Percentiles rank a stretch among this genome's conserved stretches.
These are phyloP conservation scores for Phytophthora palmivora DNA, from an alignment of 352 stramenopile genomes.

Conservation along the genomic window DNA sequence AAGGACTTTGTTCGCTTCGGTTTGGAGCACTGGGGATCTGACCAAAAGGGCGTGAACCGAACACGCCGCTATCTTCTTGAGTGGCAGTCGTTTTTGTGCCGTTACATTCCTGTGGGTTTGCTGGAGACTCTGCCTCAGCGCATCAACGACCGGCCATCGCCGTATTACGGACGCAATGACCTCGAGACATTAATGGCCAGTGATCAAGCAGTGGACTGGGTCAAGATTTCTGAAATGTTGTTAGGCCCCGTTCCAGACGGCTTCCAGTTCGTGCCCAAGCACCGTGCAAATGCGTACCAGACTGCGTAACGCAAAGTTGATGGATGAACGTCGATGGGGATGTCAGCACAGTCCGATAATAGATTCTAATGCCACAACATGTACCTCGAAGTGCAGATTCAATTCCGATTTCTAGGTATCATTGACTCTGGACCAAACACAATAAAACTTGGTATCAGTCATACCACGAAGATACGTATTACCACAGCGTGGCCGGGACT, in stretches of 20 bases:
- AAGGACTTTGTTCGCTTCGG: constrained; percentile 98
- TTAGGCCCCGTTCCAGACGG: constrained; percentile 94
- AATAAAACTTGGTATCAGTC: no score
- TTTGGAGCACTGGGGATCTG: constrained; percentile 98
- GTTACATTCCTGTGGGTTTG: constrained; percentile 98
- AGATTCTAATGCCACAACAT: constrained; percentile 5
- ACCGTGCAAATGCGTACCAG: constrained; percentile 97
- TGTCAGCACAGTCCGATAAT: constrained; percentile 8
- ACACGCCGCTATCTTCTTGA: constrained; percentile 98
- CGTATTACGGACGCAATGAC: constrained; percentile 94
- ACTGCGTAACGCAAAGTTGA: constrained; percentile 18
- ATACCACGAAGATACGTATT: no score
- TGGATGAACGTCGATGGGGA: not conserved
- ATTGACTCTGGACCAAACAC: no score
- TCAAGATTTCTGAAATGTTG: constrained; percentile 99
- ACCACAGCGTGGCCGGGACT: no score
- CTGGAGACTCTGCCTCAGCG: constrained; percentile 95
- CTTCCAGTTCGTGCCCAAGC: constrained; percentile 97
- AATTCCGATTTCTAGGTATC: no score
- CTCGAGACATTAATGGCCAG: constrained; percentile 98
- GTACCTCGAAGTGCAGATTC: no score
- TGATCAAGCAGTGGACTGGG: constrained; percentile 96
- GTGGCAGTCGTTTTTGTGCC: constrained; percentile 98
- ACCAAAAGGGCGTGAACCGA: constrained; percentile 98
- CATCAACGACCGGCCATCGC: constrained; percentile 97